Conservation (phyloP, 345 rosid genomes). For the Eucalyptus dawsonii region DNA sequence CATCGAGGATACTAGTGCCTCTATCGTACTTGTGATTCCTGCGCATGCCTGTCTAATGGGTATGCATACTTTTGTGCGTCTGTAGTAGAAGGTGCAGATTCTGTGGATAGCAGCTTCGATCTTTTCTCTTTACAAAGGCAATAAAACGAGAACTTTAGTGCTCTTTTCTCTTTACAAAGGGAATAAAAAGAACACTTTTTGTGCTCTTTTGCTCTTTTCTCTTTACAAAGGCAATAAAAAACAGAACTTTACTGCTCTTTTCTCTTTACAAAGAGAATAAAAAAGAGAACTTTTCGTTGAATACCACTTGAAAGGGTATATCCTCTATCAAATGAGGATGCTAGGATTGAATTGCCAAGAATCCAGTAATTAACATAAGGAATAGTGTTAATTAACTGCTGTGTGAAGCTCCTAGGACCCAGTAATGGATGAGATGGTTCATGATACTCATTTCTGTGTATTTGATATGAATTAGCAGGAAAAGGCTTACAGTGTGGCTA, state of each 20-base stretch:
- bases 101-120: neutral
- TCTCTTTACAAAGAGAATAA: neutral
- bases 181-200: neutral
- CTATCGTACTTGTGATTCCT: neutral
- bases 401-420: neutral
- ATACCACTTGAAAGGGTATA: neutral
- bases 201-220: neutral
- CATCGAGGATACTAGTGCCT: neutral
- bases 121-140: neutral
- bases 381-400: neutral
- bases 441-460: neutral
- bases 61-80: neutral
- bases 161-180: neutral
- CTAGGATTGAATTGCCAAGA: neutral
- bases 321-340: neutral
- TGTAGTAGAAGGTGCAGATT: neutral
- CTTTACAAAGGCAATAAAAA: neutral
- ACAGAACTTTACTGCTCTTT: neutral
- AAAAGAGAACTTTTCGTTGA: neutral
- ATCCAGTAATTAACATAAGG: neutral
- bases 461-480: neutral
- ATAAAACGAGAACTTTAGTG: neutral
- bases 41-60: neutral
- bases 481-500: conserved; percentile 41
- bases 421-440: neutral